phyloP scores from a whole-genome alignment of 2,329 filamentous ascomycete genomes.

The Didymella sp. region DNA sequence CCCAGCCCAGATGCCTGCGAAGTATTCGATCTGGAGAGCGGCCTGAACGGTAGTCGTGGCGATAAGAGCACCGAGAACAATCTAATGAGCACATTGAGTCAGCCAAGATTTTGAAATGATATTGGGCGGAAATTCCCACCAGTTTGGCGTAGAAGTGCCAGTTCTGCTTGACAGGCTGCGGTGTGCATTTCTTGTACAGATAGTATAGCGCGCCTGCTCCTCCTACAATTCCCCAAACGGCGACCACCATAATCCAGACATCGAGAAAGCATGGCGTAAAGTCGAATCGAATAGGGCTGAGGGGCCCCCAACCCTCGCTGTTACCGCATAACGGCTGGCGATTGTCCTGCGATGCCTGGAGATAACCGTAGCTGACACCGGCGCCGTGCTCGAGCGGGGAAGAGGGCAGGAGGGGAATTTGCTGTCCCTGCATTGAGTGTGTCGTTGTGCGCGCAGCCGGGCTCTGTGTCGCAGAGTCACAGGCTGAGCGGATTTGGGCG shows the following conservation, averaged over 20 bases:
- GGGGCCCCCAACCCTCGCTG: conserved; percentile 90
- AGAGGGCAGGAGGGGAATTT: conserved; percentile 45
- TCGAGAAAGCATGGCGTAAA: conserved; percentile 98
- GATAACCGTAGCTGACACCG: conserved; percentile 56
- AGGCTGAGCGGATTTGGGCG: conserved; percentile 19
- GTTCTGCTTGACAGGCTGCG: conserved; percentile 75
- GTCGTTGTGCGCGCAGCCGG: conserved; percentile 26
- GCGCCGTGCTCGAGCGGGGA: conserved; percentile 26
- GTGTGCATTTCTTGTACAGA: conserved; percentile 72
- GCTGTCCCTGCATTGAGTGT: conserved; percentile 48
- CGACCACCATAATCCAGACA: conserved; percentile 81
- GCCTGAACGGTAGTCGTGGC: conserved; percentile 75
- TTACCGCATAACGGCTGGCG: conserved; percentile 84
- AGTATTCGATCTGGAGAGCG: conserved; percentile 74
- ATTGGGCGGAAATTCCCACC: conserved; percentile 56
- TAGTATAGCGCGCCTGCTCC: conserved; percentile 82
- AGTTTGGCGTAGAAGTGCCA: conserved; percentile 94
- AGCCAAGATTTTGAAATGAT: neutral
- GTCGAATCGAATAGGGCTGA: conserved; percentile 87
- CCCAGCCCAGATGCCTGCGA: conserved; percentile 72
- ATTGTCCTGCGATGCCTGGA: conserved; percentile 54
- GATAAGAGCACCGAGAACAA: conserved; percentile 71
- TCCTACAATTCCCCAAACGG: conserved; percentile 77
- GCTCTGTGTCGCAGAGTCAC: conserved; percentile 35
- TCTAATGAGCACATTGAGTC: conserved; percentile 47